A percentile compares a stretch with the other conserved stretches of the same genome.
Evolutionary conservation across 257 asterid species (phyloP).

Genomic region (Nicotiana obtusifolia): DNA sequence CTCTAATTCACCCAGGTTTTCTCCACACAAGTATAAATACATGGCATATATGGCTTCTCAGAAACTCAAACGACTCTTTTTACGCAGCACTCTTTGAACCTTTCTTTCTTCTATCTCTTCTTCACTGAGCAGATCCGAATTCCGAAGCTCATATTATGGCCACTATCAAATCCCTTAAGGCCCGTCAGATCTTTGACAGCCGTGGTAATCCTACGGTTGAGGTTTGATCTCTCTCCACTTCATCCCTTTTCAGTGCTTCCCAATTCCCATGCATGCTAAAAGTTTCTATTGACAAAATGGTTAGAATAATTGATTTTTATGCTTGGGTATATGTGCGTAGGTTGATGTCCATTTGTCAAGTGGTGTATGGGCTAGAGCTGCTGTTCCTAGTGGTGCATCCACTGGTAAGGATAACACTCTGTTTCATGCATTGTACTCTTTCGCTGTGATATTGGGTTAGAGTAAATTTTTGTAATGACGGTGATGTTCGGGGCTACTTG

Average conservation of each 20-base stretch:
- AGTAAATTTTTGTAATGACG: no score
- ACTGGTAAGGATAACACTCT: conserved; percentile 44
- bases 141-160: conserved; percentile 36
- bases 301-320: background rate
- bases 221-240: conserved; percentile 33
- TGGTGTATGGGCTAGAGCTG: conserved; percentile 66
- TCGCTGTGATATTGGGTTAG: background rate
- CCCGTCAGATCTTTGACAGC: conserved; percentile 90
- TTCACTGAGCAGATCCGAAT: no score
- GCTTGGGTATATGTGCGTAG: conserved; percentile 22
- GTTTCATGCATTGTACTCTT: background rate
- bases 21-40: no score
- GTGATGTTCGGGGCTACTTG: no score
- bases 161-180: conserved; percentile 51
- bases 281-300: background rate
- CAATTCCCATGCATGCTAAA: no score
- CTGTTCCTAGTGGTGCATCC: conserved; percentile 96
- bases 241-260: background rate
- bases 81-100: no score
- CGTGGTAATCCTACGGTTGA: conserved; percentile 91
- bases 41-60: no score
- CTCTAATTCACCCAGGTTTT: no score
- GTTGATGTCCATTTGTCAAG: conserved; percentile 62
- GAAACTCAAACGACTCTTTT: no score
- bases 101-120: no score